These are phyloP conservation scores for Nissolia schottii DNA, from an alignment of 306 rosid genomes.

Conservation along the genomic window DNA sequence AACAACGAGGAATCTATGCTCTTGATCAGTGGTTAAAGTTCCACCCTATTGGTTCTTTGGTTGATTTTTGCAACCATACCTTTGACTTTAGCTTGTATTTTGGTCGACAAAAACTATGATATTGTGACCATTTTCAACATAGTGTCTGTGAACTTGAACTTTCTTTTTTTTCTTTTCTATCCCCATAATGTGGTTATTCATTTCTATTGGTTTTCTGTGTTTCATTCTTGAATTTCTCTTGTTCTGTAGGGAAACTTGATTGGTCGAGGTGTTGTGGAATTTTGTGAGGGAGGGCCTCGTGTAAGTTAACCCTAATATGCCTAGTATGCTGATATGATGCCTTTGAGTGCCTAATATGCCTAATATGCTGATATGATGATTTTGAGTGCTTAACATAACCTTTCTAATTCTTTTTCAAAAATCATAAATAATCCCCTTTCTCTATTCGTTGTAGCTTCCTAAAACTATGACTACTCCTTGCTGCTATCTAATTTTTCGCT, in stretches of 20 bases:
- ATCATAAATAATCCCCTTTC: no score
- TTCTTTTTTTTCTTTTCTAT: background rate
- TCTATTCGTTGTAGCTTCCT: no score
- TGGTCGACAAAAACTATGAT: background rate
- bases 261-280: slow-evolving; percentile 79
- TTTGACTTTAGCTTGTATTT: background rate
- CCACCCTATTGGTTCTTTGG: background rate
- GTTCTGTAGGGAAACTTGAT: slow-evolving; percentile 75
- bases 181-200: background rate
- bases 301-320: slow-evolving; percentile 50
- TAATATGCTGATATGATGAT: no score
- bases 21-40: background rate
- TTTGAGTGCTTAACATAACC: no score
- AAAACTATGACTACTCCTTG: no score
- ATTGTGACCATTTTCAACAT: background rate
- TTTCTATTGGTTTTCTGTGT: slow-evolving; percentile 48
- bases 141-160: slow-evolving; percentile 16
- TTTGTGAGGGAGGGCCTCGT: slow-evolving; percentile 72
- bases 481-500: no score
- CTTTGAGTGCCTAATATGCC: no score
- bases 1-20: slow-evolving; percentile 12
- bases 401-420: no score
- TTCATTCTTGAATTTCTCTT: slow-evolving; percentile 10
- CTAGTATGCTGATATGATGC: no score
- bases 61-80: background rate